Percentiles rank a stretch among this genome's conserved stretches.
phyloP scores from a whole-genome alignment of 768 basidiomycete species.

The Dentipellis fragilis region DNA sequence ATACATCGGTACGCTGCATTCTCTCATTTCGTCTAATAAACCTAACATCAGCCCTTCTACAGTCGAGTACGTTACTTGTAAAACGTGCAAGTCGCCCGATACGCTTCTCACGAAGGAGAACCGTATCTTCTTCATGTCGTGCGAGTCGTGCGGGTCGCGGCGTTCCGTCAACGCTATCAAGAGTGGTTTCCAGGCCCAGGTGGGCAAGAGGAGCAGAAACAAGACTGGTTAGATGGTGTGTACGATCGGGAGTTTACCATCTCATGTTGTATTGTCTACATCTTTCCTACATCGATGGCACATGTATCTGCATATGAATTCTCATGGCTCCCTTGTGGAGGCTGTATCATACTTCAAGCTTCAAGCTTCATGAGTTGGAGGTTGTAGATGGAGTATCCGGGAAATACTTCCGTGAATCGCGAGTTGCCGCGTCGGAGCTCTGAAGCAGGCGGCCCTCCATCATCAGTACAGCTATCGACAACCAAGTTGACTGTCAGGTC shows the following conservation, averaged over 20 bases:
- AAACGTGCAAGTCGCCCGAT: constrained; percentile 98
- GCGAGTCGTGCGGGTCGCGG: constrained; percentile 83
- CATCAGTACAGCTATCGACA: too few species aligned
- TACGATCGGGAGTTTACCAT: background rate
- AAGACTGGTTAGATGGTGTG: constrained; percentile 42
- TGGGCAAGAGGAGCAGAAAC: constrained; percentile 80
- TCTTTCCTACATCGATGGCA: constrained; percentile 2
- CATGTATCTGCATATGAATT: background rate
- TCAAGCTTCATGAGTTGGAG: too few species aligned
- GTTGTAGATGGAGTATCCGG: too few species aligned
- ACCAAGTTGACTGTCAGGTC: too few species aligned
- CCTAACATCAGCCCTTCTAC: constrained; percentile 1
- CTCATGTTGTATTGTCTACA: constrained; percentile 13
- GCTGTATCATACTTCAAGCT: background rate
- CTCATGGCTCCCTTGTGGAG: background rate
- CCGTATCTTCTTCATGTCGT: constrained; percentile 96
- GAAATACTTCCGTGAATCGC: too few species aligned
- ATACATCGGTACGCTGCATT: constrained; percentile 68
- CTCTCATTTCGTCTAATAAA: constrained; percentile 1
- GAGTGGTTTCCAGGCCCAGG: constrained; percentile 96
- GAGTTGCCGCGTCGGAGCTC: too few species aligned
- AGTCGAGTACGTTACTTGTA: constrained; percentile 99
- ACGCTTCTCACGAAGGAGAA: constrained; percentile 96
- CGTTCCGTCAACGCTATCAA: constrained; percentile 95
- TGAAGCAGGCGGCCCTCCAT: too few species aligned